A percentile compares a stretch with the other conserved stretches of the same genome.
These are phyloP conservation scores for Coccomyxa sp. DNA, from an alignment of 139 green algal genomes.

Conservation along the genomic window DNA sequence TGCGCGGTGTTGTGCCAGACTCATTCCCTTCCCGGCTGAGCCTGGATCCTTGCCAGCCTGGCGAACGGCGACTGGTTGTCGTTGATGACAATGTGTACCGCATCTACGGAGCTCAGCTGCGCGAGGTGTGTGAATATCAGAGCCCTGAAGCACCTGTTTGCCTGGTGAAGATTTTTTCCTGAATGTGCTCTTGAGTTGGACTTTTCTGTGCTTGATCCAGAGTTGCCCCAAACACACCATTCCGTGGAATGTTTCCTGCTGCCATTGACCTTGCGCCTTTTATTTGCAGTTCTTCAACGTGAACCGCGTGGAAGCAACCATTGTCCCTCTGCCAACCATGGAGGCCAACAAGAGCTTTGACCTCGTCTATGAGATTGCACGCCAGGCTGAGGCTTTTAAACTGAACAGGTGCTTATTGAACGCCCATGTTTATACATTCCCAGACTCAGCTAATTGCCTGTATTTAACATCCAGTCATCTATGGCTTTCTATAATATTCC, in stretches of 20 bases:
- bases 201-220: neutral
- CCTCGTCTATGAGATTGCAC: constrained; percentile 36
- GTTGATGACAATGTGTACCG: constrained; percentile 40
- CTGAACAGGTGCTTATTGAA: constrained; percentile 33
- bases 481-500: neutral
- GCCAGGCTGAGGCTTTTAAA: constrained; percentile 35
- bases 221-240: neutral
- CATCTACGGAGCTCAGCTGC: constrained; percentile 23
- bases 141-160: neutral
- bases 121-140: constrained; percentile 2
- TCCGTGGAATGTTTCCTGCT: neutral
- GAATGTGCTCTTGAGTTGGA: neutral
- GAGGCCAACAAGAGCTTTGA: constrained; percentile 51
- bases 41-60: constrained; percentile 8
- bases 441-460: neutral
- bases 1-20: constrained; percentile 36
- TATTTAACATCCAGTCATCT: neutral
- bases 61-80: constrained; percentile 35
- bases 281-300: constrained; percentile 29
- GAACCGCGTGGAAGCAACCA: constrained; percentile 29
- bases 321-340: constrained; percentile 34
- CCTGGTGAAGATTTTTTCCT: neutral
- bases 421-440: too few relatives aligned
- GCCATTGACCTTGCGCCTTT: neutral
- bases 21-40: constrained; percentile 35